A percentile compares a stretch with the other conserved stretches of the same genome.
These are phyloP conservation scores for Cladosporium sp. DNA, from an alignment of 2,329 filamentous ascomycete species.

Conservation along the genomic window DNA sequence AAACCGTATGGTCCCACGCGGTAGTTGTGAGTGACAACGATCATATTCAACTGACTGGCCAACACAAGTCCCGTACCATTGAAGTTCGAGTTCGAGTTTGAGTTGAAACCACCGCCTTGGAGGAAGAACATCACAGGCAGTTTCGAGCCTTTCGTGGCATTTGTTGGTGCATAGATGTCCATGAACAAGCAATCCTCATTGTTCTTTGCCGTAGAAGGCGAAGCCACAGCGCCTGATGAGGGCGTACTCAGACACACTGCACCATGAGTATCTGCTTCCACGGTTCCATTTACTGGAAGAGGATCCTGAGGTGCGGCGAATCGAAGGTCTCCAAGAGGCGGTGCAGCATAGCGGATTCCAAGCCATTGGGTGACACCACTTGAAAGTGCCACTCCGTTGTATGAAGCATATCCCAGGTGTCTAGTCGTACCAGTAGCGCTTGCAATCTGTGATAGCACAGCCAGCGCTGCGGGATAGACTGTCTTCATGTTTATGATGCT, in stretches of 20 bases:
- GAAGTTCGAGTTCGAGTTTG: constrained; percentile 52
- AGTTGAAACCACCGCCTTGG: constrained; percentile 51
- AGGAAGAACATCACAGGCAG: constrained; percentile 67
- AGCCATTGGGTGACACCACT: constrained; percentile 22
- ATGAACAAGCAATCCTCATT: constrained; percentile 71
- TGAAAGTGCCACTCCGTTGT: constrained; percentile 15
- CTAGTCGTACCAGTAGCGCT: constrained; percentile 50
- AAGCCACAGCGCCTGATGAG: not conserved
- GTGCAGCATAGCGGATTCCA: constrained; percentile 19
- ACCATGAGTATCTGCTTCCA: constrained; percentile 53
- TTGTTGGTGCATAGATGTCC: constrained; percentile 63
- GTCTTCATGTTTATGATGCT: constrained; percentile 6
- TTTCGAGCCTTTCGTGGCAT: constrained; percentile 51
- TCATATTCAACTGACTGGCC: constrained; percentile 61
- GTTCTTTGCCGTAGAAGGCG: constrained; percentile 37
- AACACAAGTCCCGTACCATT: constrained; percentile 64
- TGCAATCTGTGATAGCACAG: constrained; percentile 7
- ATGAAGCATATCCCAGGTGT: constrained; percentile 64
- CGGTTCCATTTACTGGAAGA: not conserved
- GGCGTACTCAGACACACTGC: constrained; percentile 39
- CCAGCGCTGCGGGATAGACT: constrained; percentile 6
- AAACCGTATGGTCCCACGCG: constrained; percentile 76
- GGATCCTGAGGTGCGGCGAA: constrained; percentile 21
- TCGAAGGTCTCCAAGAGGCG: constrained; percentile 20
- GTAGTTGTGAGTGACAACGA: constrained; percentile 76